Base-by-base conservation (phyloP, 345 rosid species). In the Brassica rapa region DNA sequence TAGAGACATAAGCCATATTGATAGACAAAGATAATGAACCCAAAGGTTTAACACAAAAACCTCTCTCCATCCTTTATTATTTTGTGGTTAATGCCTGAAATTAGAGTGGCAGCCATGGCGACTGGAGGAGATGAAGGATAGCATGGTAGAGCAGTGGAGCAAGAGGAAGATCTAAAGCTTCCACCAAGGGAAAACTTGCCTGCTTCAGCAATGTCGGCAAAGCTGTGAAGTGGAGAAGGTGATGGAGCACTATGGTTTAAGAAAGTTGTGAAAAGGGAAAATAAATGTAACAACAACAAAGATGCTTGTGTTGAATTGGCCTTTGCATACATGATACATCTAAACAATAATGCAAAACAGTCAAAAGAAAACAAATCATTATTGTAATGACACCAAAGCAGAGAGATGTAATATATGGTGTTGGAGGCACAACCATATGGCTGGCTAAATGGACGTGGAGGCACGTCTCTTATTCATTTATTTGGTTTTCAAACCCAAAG, bases 11-110 rank as follows among this genome's bases (percentile, higher is more conserved):
- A 84, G 93, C 98, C 73, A 76, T 92, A 51, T 82, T 93, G 77
- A 16, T 89, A 66, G 97, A 91, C 62, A 93, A 93, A 82, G 98
- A 89, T 83, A 89, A 30, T 19, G 86, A 93, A 85, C 61, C 96
- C 96, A 5, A 90, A 90, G 97, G 97, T 90, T 59, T 23, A 51
- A 43, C 49, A 62, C 6, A 46, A 19, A n/a, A 27, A 4, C 30
- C 16, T 6, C 9, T 68, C 2, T 16, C n/a, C 12, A 43, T 32
- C 25, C 25, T 24, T 14, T 55, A 16, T 19, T 21, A 2, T 19
- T 16, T 55, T 56, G 57, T 56, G 62, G 62, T 56, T 55, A 15
- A 19, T 19, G 73, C 1, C 0, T 56, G 62, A 56, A 2, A 21
- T 57, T 57, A 23, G 6, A 57, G 30, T 57, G 62, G 98, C 85